Base-by-base conservation (phyloP, 1,139 yeast genomes). In the Zygotorulaspora mrakii region DNA sequence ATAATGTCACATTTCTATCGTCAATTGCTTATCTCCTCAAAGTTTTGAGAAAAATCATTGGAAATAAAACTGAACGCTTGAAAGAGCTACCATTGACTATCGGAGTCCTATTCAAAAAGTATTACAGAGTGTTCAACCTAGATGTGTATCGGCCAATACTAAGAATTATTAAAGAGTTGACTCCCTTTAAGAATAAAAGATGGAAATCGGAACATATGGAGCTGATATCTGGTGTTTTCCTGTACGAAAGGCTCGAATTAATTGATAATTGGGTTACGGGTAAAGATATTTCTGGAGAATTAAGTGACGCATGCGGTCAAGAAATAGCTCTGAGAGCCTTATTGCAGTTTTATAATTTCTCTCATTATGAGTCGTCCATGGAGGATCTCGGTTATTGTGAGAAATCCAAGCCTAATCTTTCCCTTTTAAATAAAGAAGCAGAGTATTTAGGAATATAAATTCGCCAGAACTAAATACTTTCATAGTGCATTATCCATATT, bases 131-230 rank as follows among this genome's bases (percentile, higher is more conserved):
- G 31, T 79, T 80, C 50, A 87, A 84, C 54, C 60, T 68, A 11
- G 71, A 73, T n/a, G 62, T 88, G 20, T 80, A 84, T 63, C 69
- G 67, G 31, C 88, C 94, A 2, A 79, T 85, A 2, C 67, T 89
- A 50, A 82, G 79, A 54, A 73, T 81, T 1, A 69, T 89, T 46
- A 88, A 86, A 59, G 82, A 86, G 47, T 72, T 88, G 37, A 80
- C 89, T 0, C 96, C 97, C 0, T 87, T 82, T 61, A 89, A 86
- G 52, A 96, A 96, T 13, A 77, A 94, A 45, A 88, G 89, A 61
- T 91, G 99, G 99, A 82, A 88, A 53, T 77, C 88, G 10, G 76
- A 79, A 49, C 94, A 91, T 59, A 91, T 94, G 97, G 96, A 88
- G 52, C 68, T 91, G 41, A 86, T 94, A 5, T 87, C 96, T 0